Evolutionary conservation across 2,329 filamentous ascomycete genomes (phyloP).

Genomic region (Alternaria hordeiaustralica): DNA sequence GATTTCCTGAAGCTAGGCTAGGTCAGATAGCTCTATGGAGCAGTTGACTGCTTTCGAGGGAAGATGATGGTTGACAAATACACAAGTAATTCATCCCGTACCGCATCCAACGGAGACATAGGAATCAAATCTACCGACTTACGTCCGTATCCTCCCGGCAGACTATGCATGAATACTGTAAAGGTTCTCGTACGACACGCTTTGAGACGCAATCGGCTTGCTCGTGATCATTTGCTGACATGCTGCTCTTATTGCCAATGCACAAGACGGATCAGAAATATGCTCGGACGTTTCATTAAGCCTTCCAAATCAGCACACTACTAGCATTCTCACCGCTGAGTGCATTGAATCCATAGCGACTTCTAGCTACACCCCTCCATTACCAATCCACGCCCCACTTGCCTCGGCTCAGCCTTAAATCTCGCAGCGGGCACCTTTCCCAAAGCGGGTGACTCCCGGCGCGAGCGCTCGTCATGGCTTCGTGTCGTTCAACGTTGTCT

Average conservation of each 20-base stretch:
- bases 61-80: not conserved
- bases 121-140: not conserved
- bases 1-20: not conserved
- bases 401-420: slow-evolving; percentile 28
- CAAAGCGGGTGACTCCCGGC: slow-evolving; percentile 20
- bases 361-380: slow-evolving; percentile 12
- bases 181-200: not conserved
- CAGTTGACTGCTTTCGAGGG: not conserved
- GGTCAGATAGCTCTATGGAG: not conserved
- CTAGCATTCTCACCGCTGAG: not conserved
- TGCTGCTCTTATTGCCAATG: not conserved
- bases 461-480: slow-evolving; percentile 22
- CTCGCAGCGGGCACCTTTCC: slow-evolving; percentile 21
- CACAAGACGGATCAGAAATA: not conserved
- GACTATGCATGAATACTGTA: not conserved
- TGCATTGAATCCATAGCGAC: not conserved
- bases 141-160: not conserved
- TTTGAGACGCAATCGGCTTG: not conserved
- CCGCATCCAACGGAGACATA: not conserved
- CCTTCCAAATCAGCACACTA: not conserved
- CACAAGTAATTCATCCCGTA: not conserved
- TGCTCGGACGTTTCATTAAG: not conserved
- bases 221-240: not conserved
- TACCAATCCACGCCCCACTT: slow-evolving; percentile 32
- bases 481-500: slow-evolving; percentile 8